Evolutionary conservation across 2,329 filamentous ascomycete species (phyloP).

Genomic region (Fusarium temperatum): DNA sequence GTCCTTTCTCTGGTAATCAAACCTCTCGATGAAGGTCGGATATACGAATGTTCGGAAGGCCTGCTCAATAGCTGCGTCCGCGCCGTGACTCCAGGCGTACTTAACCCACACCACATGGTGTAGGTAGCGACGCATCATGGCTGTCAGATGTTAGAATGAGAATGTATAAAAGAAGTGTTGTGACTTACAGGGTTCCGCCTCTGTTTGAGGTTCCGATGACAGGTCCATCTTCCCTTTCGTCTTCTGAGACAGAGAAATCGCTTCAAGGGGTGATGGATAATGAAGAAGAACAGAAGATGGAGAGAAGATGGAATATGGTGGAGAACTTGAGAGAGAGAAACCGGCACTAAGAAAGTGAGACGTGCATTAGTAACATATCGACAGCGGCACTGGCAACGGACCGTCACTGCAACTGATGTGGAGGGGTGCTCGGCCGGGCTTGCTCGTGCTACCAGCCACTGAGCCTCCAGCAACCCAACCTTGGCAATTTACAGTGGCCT

Average conservation of each 20-base stretch:
- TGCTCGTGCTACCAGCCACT: background rate
- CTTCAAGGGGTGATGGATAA: too few species aligned
- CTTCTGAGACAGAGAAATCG: background rate
- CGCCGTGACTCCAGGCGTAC: background rate
- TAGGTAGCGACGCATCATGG: accelerated
- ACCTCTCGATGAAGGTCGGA: background rate
- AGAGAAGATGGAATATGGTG: background rate
- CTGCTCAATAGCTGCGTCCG: background rate
- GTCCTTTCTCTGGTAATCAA: accelerated
- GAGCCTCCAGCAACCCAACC: background rate
- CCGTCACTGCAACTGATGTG: background rate
- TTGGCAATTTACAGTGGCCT: background rate
- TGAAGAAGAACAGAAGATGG: background rate
- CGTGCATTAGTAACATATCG: background rate
- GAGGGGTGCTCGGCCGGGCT: background rate
- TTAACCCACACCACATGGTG: background rate
- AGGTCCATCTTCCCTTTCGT: background rate
- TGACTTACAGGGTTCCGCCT: background rate
- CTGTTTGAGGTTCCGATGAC: too few species aligned
- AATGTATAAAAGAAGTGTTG: background rate
- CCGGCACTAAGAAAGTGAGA: too few species aligned
- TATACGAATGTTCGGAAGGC: background rate
- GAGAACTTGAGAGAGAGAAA: background rate
- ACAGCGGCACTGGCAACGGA: background rate
- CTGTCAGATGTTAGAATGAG: background rate